These are phyloP conservation scores for Rhizopogon sp. DNA, from an alignment of 768 basidiomycete genomes.

Conservation along the genomic window DNA sequence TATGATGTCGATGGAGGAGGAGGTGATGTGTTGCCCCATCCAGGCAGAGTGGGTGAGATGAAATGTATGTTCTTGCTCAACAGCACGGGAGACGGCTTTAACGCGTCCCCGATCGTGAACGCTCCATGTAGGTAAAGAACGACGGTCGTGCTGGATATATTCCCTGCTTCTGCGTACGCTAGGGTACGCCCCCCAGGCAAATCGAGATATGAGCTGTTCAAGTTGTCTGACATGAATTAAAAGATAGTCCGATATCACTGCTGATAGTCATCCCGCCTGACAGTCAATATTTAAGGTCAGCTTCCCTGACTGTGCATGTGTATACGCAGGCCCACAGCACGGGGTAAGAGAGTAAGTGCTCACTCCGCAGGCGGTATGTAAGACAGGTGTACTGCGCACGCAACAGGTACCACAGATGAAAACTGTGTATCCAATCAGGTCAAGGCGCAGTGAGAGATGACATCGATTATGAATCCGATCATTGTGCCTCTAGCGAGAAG, in stretches of 20 bases:
- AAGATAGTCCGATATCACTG: not conserved
- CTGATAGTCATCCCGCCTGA: too few relatives aligned
- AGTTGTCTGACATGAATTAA: not conserved
- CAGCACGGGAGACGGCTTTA: slow-evolving; percentile 28
- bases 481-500: too few relatives aligned
- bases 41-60: slow-evolving; percentile 50
- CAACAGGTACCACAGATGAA: too few relatives aligned
- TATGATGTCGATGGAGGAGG: slow-evolving; percentile 30
- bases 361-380: too few relatives aligned
- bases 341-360: not conserved
- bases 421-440: too few relatives aligned
- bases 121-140: slow-evolving; percentile 54
- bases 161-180: slow-evolving; percentile 51
- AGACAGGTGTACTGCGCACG: too few relatives aligned
- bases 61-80: slow-evolving; percentile 37
- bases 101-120: slow-evolving; percentile 45
- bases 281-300: not conserved
- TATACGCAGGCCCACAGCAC: not conserved
- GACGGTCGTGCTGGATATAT: slow-evolving; percentile 41
- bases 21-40: slow-evolving; percentile 53
- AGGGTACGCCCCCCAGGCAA: slow-evolving; percentile 39
- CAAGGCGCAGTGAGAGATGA: too few relatives aligned
- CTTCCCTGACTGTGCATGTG: not conserved
- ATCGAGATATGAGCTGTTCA: slow-evolving; percentile 11
- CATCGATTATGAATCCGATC: too few relatives aligned